These are phyloP conservation scores for Scheffersomyces stipitis DNA, from an alignment of 805 yeast species.

Conservation along the genomic window DNA sequence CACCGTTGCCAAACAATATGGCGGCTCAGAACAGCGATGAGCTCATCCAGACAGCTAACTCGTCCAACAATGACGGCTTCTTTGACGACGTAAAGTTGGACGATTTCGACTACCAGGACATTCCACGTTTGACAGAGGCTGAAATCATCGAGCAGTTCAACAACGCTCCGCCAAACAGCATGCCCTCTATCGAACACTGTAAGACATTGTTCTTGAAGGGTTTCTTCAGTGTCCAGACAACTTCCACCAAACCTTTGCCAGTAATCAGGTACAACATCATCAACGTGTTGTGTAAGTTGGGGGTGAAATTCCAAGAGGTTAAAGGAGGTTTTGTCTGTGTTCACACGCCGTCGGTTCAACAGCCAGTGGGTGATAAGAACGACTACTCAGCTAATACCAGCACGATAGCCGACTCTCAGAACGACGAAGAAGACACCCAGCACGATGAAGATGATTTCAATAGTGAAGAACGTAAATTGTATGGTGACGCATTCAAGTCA, in stretches of 20 bases:
- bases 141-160: constrained; percentile 43
- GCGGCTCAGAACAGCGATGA: constrained; percentile 47
- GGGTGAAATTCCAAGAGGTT: constrained; percentile 83
- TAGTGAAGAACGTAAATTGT: constrained; percentile 32
- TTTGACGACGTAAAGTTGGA: constrained; percentile 58
- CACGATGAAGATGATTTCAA: constrained; percentile 16
- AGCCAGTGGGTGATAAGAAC: constrained; percentile 7
- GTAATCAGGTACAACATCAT: constrained; percentile 84
- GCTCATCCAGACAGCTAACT: constrained; percentile 16
- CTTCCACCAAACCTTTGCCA: constrained; percentile 89
- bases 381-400: constrained; percentile 14
- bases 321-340: constrained; percentile 91
- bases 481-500: constrained; percentile 42
- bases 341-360: constrained; percentile 53
- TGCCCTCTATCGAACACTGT: constrained; percentile 95
- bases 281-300: constrained; percentile 68
- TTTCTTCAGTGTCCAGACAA: constrained; percentile 90
- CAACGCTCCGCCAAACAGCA: constrained; percentile 67
- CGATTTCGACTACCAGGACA: constrained; percentile 28
- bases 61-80: constrained; percentile 47
- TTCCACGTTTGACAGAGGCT: constrained; percentile 40
- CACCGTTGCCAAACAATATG: constrained; percentile 47
- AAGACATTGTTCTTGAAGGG: constrained; percentile 89
- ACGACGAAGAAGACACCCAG: constrained; percentile 14
- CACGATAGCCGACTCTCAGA: constrained; percentile 15